Evolutionary conservation across 73 alveolate species (phyloP).

Genomic region (Tetrahymena borealis): DNA sequence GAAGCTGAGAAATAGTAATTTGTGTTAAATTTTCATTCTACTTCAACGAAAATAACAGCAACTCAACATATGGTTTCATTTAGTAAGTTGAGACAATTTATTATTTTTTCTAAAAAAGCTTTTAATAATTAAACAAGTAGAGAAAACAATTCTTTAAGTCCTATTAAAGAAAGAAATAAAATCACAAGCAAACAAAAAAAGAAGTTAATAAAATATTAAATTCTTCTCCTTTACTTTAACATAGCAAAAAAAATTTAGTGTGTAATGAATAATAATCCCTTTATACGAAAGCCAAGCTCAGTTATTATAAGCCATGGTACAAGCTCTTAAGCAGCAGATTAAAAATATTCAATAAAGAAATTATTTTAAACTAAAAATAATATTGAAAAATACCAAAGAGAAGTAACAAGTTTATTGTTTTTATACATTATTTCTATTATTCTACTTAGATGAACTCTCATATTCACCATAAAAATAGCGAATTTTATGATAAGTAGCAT

Average conservation of each 20-base stretch:
- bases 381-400: neutral
- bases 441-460: neutral
- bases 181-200: too few species aligned
- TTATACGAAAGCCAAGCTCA: neutral
- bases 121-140: too few species aligned
- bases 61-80: too few species aligned
- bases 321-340: neutral
- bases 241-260: neutral
- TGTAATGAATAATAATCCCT: neutral
- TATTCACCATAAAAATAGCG: neutral
- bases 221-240: neutral
- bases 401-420: neutral
- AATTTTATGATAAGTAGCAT: neutral
- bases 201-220: too few species aligned
- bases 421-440: neutral
- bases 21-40: too few species aligned
- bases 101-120: too few species aligned
- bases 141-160: too few species aligned
- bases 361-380: neutral
- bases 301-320: neutral
- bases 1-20: too few species aligned
- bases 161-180: too few species aligned
- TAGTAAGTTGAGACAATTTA: too few species aligned
- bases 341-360: neutral
- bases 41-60: too few species aligned